Conservation (phyloP, 306 rosid genomes). For the Vigna radiata region DNA sequence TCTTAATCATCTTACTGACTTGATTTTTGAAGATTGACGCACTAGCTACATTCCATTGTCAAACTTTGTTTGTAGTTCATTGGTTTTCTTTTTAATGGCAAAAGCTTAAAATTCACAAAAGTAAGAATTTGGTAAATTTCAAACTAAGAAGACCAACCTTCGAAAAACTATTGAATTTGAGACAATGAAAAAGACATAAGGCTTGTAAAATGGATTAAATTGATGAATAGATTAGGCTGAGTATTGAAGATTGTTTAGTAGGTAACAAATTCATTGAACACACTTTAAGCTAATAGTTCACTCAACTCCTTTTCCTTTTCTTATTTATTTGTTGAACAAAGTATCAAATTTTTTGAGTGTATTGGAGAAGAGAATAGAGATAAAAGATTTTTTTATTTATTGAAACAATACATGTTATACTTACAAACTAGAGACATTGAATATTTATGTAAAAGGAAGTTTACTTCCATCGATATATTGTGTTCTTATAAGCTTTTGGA, state of each 20-base stretch:
- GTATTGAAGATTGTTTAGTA: background rate
- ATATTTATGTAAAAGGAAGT: too few species aligned
- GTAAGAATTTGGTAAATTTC: background rate
- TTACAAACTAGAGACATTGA: too few species aligned
- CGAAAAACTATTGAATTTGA: background rate
- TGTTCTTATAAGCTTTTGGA: too few species aligned
- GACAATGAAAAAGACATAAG: background rate
- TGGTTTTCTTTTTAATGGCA: background rate
- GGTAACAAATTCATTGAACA: background rate
- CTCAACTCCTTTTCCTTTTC: too few species aligned
- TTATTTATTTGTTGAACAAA: too few species aligned
- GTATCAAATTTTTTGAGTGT: too few species aligned
- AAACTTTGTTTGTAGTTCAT: too few species aligned
- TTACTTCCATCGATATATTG: accelerated
- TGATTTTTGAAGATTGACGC: background rate
- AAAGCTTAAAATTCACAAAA: background rate
- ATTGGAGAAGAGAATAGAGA: too few species aligned
- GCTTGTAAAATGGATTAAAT: background rate
- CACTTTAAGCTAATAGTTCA: too few species aligned
- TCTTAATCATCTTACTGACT: background rate
- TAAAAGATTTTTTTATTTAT: too few species aligned
- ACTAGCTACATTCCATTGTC: too few species aligned
- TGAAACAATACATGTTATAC: too few species aligned
- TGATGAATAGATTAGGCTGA: background rate
- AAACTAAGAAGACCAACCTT: background rate